A percentile compares a stretch with the other conserved stretches of the same genome.
Evolutionary conservation across 345 rosid species (phyloP).

Genomic region (Sisymbrium irio): DNA sequence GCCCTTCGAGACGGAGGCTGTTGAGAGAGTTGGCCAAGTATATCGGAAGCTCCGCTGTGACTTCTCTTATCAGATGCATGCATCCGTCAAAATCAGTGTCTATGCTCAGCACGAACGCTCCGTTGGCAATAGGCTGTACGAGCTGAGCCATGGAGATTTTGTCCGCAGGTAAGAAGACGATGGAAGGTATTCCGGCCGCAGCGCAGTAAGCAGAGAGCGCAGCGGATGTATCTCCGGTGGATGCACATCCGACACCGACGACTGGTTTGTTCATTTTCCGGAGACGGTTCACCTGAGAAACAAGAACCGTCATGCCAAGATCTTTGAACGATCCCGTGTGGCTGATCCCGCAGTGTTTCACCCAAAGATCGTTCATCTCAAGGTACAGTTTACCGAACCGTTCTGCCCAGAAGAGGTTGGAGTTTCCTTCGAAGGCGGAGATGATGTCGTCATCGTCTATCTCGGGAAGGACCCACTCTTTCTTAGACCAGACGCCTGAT

Average conservation of each 20-base stretch:
- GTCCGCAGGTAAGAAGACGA: conserved; percentile 72
- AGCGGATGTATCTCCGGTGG: conserved; percentile 88
- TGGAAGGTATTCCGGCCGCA: conserved; percentile 81
- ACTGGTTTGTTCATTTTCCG: conserved; percentile 64
- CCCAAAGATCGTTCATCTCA: conserved; percentile 83
- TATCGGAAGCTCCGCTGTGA: conserved; percentile 74
- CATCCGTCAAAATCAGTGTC: conserved; percentile 90
- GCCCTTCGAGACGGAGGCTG: conserved; percentile 82
- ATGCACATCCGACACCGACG: conserved; percentile 82
- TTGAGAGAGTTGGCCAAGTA: conserved; percentile 78
- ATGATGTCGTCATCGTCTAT: conserved; percentile 74
- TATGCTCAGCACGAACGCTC: conserved; percentile 77
- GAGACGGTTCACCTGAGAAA: conserved; percentile 82
- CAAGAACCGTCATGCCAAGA: conserved; percentile 76
- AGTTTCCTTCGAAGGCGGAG: conserved; percentile 79
- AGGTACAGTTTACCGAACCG: conserved; percentile 63
- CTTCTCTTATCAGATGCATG: conserved; percentile 72
- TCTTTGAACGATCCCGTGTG: conserved; percentile 88
- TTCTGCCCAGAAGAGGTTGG: conserved; percentile 90
- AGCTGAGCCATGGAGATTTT: conserved; percentile 85
- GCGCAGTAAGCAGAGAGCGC: conserved; percentile 85
- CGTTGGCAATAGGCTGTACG: conserved; percentile 84
- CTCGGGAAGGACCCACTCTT: conserved; percentile 84
- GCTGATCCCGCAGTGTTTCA: conserved; percentile 80
- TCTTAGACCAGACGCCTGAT: conserved; percentile 87